Evolutionary conservation across 768 basidiomycete genomes (phyloP), one percentile per base, ranked within the genome.

Genomic region (Leucocoprinus leucothites): DNA sequence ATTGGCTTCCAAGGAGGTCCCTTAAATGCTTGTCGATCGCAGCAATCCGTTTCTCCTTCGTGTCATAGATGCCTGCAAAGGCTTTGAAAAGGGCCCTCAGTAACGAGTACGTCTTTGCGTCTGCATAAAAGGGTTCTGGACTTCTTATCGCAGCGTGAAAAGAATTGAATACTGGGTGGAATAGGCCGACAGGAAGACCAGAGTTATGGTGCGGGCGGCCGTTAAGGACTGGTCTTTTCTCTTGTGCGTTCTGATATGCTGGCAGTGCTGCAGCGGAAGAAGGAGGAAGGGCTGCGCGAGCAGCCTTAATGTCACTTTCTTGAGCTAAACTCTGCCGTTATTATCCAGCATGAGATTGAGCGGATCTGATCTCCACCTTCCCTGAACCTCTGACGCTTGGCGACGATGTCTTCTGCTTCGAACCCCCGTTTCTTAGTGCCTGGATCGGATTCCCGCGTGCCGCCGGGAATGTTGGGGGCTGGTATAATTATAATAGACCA

Each of bases 151-250:
- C 53, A 22, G 59, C 58, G 51, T 59, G 58, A 56, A 67, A 67
- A 19, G 59, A 52, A 35, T 38, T 61, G 55, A 65, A 65, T 49
- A 51, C 64, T 9, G 61, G 62, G 56, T 67, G 61, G 56, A 62
- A 66, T 40, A 66, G 31, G 57, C 65, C 59, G 45, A 67, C 48
- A n/a, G 63, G 66, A 52, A 60, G 63, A 13, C 38, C 38, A 38
- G 9, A 3, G 9, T 13, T 11, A 4, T 38, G 6, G 16, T 3
- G 16, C 14, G 16, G 38, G 9, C 38, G 38, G 4, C 16, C 38
- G 16, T n/a, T 38, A 4, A 9, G 14, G 4, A 38, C 38, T 38
- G 38, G 38, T 9, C 9, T n/a, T 4, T 38, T 11, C 38, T 38
- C 6, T n/a, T 38, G 38, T 34, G 5, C 31, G 31, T 6, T 6